Conservation (phyloP, 192 early-diverging fungal genomes). For the Radiomyces spectabilis region DNA sequence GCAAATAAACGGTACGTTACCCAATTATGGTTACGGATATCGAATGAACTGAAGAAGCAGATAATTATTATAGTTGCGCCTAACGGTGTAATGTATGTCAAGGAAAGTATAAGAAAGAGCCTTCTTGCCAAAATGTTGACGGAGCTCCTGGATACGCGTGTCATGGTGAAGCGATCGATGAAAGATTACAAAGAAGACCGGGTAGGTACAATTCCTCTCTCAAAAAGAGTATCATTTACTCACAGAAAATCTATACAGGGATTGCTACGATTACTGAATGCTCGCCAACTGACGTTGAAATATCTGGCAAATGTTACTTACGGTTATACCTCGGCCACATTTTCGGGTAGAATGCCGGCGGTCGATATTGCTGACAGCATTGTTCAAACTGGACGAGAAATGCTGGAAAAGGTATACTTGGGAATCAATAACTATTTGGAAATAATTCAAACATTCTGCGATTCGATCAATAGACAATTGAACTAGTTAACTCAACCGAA, state of each 20-base stretch:
- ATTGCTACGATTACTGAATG: constrained; percentile 64
- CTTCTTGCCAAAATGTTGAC: constrained; percentile 73
- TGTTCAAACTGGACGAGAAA: constrained; percentile 79
- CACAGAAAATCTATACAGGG: constrained; percentile 28
- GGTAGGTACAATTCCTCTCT: constrained; percentile 19
- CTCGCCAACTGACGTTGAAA: constrained; percentile 83
- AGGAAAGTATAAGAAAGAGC: constrained; percentile 73
- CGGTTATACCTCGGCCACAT: constrained; percentile 78
- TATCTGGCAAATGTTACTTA: constrained; percentile 92
- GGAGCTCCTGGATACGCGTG: constrained; percentile 83
- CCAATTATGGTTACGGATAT: neutral
- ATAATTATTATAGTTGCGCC: constrained; percentile 47
- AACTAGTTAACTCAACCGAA: constrained; percentile 48
- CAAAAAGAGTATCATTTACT: too few relatives aligned
- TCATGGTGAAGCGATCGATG: constrained; percentile 87
- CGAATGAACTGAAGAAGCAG: neutral
- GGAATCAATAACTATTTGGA: constrained; percentile 1
- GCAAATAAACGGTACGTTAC: constrained; percentile 49
- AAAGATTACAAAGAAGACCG: constrained; percentile 56
- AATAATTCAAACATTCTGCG: neutral
- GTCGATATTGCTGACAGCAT: constrained; percentile 88
- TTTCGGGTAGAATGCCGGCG: constrained; percentile 87
- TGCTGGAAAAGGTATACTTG: constrained; percentile 51
- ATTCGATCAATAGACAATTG: constrained; percentile 34
- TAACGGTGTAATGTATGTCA: constrained; percentile 84